Evolutionary conservation across 192 early-diverging fungal genomes (phyloP).

Genomic region (Rhizophagus prolifer): DNA sequence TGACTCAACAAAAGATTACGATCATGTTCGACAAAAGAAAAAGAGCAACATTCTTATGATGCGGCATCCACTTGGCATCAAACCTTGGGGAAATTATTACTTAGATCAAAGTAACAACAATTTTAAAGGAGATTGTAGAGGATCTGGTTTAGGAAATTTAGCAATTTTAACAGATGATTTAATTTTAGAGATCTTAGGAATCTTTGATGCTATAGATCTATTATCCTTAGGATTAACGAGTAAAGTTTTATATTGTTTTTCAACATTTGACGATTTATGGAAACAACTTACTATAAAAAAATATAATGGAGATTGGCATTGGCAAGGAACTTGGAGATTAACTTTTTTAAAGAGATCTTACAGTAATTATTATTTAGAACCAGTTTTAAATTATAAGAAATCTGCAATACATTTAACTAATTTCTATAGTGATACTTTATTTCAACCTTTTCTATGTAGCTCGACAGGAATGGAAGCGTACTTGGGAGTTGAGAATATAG

Average conservation of each 20-base stretch:
- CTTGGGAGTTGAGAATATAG: conserved; percentile 45
- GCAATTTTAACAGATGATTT: conserved; percentile 50
- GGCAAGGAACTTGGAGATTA: conserved; percentile 55
- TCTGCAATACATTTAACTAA: conserved; percentile 26
- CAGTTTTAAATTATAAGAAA: background rate
- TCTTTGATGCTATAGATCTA: conserved; percentile 36
- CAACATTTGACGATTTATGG: conserved; percentile 64
- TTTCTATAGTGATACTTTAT: conserved; percentile 67
- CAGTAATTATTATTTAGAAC: conserved; percentile 24
- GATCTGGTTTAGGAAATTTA: conserved; percentile 49
- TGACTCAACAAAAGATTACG: background rate
- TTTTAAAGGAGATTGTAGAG: conserved; percentile 30
- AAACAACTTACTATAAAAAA: conserved; percentile 44
- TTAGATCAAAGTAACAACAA: background rate
- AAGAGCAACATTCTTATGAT: background rate
- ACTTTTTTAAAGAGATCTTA: conserved; percentile 47
- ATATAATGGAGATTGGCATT: conserved; percentile 54
- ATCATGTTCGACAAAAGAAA: background rate
- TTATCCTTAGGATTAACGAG: conserved; percentile 46
- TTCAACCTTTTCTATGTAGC: conserved; percentile 55
- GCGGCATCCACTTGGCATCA: background rate
- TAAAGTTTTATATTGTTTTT: conserved; percentile 52
- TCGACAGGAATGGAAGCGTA: conserved; percentile 47
- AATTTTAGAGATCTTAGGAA: conserved; percentile 50
- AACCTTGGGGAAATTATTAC: background rate